Base-by-base conservation (phyloP, 257 asterid genomes). In the Linaria vulgaris region DNA sequence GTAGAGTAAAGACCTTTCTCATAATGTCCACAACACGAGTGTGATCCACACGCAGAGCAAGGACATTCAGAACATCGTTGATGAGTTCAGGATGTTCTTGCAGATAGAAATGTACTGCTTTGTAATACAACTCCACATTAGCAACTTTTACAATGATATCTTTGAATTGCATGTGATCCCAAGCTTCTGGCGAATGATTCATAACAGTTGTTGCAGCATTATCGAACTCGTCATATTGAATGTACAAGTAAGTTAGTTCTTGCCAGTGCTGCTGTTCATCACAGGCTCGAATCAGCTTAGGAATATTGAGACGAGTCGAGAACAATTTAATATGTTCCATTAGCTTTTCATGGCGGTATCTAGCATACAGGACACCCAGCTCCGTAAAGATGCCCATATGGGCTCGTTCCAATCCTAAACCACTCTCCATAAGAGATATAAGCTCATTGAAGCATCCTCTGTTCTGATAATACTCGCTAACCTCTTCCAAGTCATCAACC, bases 401-500 rank as follows among this genome's bases (percentile, higher is more conserved):
- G 11, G 99, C 99, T 66, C 97, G 96, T 78, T 94, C 99, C 91
- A 94, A 81, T 41, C 99, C 99, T 61, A 94, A 69, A 61, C 99
- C 99, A 72, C 99, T 94, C 82, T 94, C 99, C 99, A 94, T 94
- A 12, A 94, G 89, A 44, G 99, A 94, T 49, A 94, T 90, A 66
- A 94, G 85, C 80, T 94, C 99, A 69, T 88, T 94, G 72, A 94
- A 94, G 85, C 97, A 90, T 56, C 99, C 99, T 64, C 96, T 80
- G 75, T 90, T 94, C 76, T 94, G 99, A 77, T 94, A 94, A 77
- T 71, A 94, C 69, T 90, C 99, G 25, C 99, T 90, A 61, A 94
- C 99, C 74, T 94, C 99, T 81, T 94, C 99, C 84, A 94, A 79
- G 75, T 94, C 97, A 84, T 94, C 99, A 66, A 94, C 99, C 99